A percentile compares a stretch with the other conserved stretches of the same genome.
phyloP scores from a whole-genome alignment of 2,329 filamentous ascomycete genomes.

The Didymella sp. region DNA sequence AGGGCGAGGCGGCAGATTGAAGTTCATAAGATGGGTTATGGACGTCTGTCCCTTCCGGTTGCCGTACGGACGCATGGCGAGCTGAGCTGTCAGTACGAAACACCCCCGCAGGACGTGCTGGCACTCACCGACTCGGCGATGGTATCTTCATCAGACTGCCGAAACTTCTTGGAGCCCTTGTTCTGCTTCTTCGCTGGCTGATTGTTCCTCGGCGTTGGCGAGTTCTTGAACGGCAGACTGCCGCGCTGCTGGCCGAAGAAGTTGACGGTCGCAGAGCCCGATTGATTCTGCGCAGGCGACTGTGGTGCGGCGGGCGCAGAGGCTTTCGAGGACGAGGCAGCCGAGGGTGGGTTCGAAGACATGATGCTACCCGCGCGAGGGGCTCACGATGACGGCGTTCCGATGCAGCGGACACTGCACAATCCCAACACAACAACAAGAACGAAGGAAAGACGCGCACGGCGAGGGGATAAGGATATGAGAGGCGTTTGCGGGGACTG shows the following conservation, averaged over 20 bases:
- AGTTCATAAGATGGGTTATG: conserved; percentile 96
- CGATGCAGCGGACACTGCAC: not conserved
- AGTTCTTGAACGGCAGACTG: conserved; percentile 48
- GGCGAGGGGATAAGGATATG: conserved; percentile 1
- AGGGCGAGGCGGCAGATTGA: conserved; percentile 78
- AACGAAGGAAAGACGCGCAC: conserved; percentile 12
- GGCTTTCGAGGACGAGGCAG: conserved; percentile 53
- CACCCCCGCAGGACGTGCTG: not conserved
- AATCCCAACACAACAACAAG: not conserved
- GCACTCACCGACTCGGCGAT: conserved; percentile 77
- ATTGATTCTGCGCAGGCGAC: conserved; percentile 54
- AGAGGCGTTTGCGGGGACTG: not conserved
- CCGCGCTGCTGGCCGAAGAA: conserved; percentile 54
- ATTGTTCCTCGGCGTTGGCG: conserved; percentile 70
- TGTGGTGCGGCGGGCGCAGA: conserved; percentile 46
- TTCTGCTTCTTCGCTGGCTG: conserved; percentile 83
- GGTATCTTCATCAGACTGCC: conserved; percentile 80
- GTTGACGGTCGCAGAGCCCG: conserved; percentile 53
- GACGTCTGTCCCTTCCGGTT: conserved; percentile 91
- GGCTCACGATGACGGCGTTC: conserved; percentile 33
- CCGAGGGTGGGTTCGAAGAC: conserved; percentile 54
- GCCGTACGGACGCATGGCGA: conserved; percentile 68
- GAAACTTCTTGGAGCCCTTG: conserved; percentile 78
- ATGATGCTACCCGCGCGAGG: conserved; percentile 47
- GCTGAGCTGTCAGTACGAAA: conserved; percentile 50